Conservation (phyloP, 2,329 filamentous ascomycete species). For the Leptographium flavum region DNA sequence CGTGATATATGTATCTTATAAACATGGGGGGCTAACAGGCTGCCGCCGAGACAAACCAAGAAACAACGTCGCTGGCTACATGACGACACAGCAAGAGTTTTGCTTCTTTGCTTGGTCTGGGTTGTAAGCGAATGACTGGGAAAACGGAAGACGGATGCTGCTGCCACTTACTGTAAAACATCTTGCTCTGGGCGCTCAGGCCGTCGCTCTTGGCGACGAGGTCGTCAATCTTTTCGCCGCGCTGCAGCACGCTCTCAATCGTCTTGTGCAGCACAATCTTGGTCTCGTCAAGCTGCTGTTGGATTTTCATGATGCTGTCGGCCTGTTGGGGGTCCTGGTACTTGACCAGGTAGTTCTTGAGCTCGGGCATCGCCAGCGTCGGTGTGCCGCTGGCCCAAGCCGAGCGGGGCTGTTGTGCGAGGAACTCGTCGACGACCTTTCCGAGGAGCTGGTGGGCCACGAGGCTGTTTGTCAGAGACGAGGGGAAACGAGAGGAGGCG, state of each 20-base stretch:
- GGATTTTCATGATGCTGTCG: slow-evolving; percentile 89
- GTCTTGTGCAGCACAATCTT: slow-evolving; percentile 97
- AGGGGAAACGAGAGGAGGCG: too few species aligned
- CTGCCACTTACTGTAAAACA: slow-evolving; percentile 97
- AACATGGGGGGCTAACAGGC: neutral
- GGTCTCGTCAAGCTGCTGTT: slow-evolving; percentile 92
- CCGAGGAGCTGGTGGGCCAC: slow-evolving; percentile 78
- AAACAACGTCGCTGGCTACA: slow-evolving; percentile 30
- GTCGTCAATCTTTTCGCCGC: slow-evolving; percentile 93
- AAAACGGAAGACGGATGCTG: neutral
- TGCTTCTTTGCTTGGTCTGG: slow-evolving; percentile 60
- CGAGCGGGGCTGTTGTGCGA: slow-evolving; percentile 50
- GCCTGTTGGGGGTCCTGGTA: slow-evolving; percentile 81
- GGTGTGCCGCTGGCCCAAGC: slow-evolving; percentile 40
- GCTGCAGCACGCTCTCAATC: slow-evolving; percentile 72
- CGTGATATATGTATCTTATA: neutral
- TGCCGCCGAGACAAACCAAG: neutral
- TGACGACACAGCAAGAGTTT: slow-evolving; percentile 60
- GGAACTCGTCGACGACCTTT: slow-evolving; percentile 80
- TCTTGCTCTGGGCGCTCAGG: slow-evolving; percentile 83
- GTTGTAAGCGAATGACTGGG: neutral
- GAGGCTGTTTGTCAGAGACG: slow-evolving; percentile 26
- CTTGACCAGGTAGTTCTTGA: slow-evolving; percentile 59
- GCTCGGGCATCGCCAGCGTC: slow-evolving; percentile 38
- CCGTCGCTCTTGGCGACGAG: slow-evolving; percentile 88